Evolutionary conservation across 1,284 basidiomycete genomes (phyloP).

Genomic region (Athelia psychrophila): DNA sequence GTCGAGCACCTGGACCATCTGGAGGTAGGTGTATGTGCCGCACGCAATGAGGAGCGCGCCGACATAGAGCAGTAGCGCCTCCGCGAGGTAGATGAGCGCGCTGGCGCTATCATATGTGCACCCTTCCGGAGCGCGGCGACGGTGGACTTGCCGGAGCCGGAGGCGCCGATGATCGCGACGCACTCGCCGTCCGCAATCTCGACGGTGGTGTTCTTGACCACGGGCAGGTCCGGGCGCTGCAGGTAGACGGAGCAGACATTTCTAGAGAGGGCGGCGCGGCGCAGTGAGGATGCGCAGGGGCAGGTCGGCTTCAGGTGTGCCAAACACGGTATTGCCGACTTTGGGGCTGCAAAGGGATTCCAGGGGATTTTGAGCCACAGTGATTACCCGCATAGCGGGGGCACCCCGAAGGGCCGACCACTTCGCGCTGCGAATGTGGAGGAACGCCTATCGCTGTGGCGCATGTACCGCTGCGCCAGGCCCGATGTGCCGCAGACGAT

Average conservation of each 20-base stretch:
- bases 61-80: conserved; percentile 89
- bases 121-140: conserved; percentile 79
- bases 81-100: conserved; percentile 83
- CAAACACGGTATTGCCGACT: conserved; percentile 40
- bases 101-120: conserved; percentile 81
- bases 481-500: conserved; percentile 93
- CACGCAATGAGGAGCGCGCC: conserved; percentile 80
- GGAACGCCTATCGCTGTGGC: no score
- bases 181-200: conserved; percentile 70
- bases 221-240: conserved; percentile 66
- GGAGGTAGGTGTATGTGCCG: conserved; percentile 82
- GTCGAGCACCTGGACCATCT: conserved; percentile 89
- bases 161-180: conserved; percentile 86
- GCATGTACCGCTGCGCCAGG: conserved; percentile 85
- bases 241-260: conserved; percentile 84
- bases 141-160: conserved; percentile 89
- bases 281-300: conserved; percentile 32
- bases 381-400: no score
- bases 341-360: no score
- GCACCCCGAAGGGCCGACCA: no score
- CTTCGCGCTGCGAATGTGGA: no score
- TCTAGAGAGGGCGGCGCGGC: conserved; percentile 63
- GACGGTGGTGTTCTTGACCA: conserved; percentile 70
- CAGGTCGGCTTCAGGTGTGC: no score
- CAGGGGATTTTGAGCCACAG: no score